Base-by-base conservation (phyloP, 768 basidiomycete genomes). In the Phaeotremella fagi region DNA sequence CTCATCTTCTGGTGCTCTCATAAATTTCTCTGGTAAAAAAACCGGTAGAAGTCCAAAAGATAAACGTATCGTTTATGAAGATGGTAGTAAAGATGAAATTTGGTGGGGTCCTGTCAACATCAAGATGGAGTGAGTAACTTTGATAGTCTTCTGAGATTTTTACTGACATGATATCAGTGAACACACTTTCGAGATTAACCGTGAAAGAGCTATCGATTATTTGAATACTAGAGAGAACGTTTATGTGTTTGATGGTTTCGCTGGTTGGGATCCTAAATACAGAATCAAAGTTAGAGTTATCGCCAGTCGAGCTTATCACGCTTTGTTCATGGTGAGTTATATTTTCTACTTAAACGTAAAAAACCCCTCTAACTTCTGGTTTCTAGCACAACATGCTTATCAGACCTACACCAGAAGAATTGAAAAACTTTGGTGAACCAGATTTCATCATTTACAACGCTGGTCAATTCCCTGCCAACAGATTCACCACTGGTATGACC, bases 51-150 rank as follows among this genome's bases (percentile, higher is more conserved):
- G 84, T 64, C 95, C 95, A 48, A 99, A 98, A 75, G 95, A 99
- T 83, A 99, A 98, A 82, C 91, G 95, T 58, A 97, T 99, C 71
- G 95, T 99, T 70, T 98, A 80, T 74, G 95, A 99, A 76, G 92
- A 98, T 65, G 86, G 88, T 48, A 86, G 84, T 77, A 95, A 90
- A 77, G 90, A 97, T 72, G 83, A 97, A 59, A 86, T 99, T 75
- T 99, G 95, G 92, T 98, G 95, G 95, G 94, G 95, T 35, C 86
- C 89, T 26, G 91, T 98, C 66, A 99, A 99, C 79, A 98, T 98
- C 78, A 94, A 95, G 81, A 87, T 94, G 85, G 91, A 95, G 75
- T 74, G 53, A 67, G 64, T 74, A 20, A n/a, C 2, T 42, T 23
- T 31, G 14, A 9, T 12, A 33, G 15, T 26, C 43, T 58, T 15